phyloP scores from a whole-genome alignment of 164 flowering plant genomes.

The Aristolochia fimbriata region DNA sequence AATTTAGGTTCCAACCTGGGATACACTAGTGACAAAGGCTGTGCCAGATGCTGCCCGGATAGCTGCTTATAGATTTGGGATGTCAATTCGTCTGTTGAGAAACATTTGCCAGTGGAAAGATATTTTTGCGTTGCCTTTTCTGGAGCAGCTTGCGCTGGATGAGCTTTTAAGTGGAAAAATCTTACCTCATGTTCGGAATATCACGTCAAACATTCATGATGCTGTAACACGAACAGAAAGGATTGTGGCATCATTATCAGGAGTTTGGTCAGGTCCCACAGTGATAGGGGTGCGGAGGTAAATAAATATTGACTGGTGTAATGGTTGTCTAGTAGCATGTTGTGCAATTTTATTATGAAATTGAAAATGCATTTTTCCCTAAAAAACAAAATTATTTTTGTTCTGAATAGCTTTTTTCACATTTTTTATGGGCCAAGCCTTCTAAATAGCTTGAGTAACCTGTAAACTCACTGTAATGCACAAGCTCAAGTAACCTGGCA shows the following conservation, averaged over 20 bases:
- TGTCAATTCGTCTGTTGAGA: conserved; percentile 69
- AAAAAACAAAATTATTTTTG: too few relatives aligned
- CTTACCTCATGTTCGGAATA: conserved; percentile 74
- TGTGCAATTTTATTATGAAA: too few relatives aligned
- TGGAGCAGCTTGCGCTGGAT: conserved; percentile 85
- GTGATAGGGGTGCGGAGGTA: conserved; percentile 57
- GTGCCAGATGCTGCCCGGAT: conserved; percentile 77
- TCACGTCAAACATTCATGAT: conserved; percentile 68
- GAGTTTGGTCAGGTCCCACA: conserved; percentile 72
- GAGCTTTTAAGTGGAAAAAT: conserved; percentile 64
- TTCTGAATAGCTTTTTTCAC: too few relatives aligned
- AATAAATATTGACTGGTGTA: too few relatives aligned
- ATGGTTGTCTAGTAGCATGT: too few relatives aligned
- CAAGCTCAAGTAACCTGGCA: too few relatives aligned
- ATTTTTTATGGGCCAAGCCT: too few relatives aligned
- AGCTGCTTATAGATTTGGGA: conserved; percentile 87
- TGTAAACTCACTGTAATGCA: too few relatives aligned
- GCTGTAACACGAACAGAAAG: conserved; percentile 82
- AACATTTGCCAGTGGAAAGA: conserved; percentile 93
- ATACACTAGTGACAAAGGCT: conserved; percentile 47
- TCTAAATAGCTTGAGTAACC: too few relatives aligned
- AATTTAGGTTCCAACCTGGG: conserved; percentile 87
- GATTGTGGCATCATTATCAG: conserved; percentile 60
- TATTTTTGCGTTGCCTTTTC: conserved; percentile 47
- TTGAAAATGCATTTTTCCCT: too few relatives aligned